A percentile compares a stretch with the other conserved stretches of the same genome.
phyloP scores from a whole-genome alignment of 1,139 yeast species.

The Saccharomyces hybrid region DNA sequence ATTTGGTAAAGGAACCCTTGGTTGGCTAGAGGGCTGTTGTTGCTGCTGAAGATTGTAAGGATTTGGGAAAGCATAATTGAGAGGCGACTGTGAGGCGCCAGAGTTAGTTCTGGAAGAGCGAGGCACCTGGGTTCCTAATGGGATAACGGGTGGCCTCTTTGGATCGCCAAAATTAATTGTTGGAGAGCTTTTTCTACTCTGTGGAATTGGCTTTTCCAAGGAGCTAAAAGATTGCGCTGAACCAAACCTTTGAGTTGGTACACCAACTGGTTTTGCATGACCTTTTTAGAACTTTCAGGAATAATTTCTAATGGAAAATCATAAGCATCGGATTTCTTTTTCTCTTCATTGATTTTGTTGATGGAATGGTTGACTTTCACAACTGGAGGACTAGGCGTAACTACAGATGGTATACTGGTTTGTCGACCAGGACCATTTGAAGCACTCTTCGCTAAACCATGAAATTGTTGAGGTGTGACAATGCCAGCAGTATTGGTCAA shows the following conservation, averaged over 20 bases:
- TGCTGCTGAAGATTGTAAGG: neutral
- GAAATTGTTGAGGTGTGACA: slow-evolving; percentile 7
- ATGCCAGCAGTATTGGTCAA: slow-evolving; percentile 1
- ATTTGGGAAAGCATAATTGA: slow-evolving; percentile 5
- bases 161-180: neutral
- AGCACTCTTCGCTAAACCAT: neutral
- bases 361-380: slow-evolving; percentile 22
- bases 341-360: slow-evolving; percentile 38
- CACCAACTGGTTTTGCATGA: slow-evolving; percentile 33
- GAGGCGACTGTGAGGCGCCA: neutral
- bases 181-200: neutral
- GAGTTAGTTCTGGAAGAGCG: neutral
- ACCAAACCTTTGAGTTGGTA: slow-evolving; percentile 16
- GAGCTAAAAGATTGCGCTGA: neutral
- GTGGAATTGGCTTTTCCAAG: neutral
- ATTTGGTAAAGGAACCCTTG: slow-evolving; percentile 3
- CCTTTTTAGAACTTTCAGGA: slow-evolving; percentile 32
- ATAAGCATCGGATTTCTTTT: slow-evolving; percentile 64
- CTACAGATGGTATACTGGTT: neutral
- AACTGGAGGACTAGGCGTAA: neutral
- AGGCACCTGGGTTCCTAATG: neutral
- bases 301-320: slow-evolving; percentile 68
- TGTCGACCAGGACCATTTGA: neutral
- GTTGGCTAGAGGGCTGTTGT: neutral
- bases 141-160: neutral